phyloP scores from a whole-genome alignment of 2,329 filamentous ascomycete genomes.

The Akanthomyces muscarius region DNA sequence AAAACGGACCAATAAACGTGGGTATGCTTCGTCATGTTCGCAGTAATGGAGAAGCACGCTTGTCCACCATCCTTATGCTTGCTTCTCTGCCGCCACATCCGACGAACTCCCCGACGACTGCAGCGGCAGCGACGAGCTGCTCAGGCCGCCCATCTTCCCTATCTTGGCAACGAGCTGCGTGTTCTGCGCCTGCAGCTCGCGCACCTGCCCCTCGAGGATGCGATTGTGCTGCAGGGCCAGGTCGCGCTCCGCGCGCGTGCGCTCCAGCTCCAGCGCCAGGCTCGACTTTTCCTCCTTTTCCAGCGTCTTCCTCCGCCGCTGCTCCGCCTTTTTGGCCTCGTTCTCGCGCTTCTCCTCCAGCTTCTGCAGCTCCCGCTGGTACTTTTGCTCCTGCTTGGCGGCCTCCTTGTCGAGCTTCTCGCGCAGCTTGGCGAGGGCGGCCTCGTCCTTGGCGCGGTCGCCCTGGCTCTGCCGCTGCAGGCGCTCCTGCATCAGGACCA shows the following conservation, averaged over 20 bases:
- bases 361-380: constrained; percentile 59
- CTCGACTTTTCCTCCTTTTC: constrained; percentile 52
- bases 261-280: constrained; percentile 50
- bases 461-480: constrained; percentile 42
- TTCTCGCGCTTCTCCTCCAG: constrained; percentile 59
- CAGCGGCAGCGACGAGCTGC: neutral
- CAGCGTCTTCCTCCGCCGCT: constrained; percentile 44
- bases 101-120: neutral
- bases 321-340: constrained; percentile 58
- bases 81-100: neutral
- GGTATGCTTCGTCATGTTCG: constrained; percentile 2
- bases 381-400: constrained; percentile 63
- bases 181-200: constrained; percentile 57
- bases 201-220: constrained; percentile 51
- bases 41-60: neutral
- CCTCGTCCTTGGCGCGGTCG: constrained; percentile 46
- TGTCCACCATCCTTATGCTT: neutral
- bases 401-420: constrained; percentile 62
- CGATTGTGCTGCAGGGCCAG: constrained; percentile 50
- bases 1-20: neutral
- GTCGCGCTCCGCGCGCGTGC: constrained; percentile 47
- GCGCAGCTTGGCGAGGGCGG: constrained; percentile 51
- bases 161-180: constrained; percentile 53
- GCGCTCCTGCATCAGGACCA: constrained; percentile 52
- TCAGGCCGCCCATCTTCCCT: constrained; percentile 38